Conservation (phyloP, 805 yeast species). For the Kazachstania africana region DNA sequence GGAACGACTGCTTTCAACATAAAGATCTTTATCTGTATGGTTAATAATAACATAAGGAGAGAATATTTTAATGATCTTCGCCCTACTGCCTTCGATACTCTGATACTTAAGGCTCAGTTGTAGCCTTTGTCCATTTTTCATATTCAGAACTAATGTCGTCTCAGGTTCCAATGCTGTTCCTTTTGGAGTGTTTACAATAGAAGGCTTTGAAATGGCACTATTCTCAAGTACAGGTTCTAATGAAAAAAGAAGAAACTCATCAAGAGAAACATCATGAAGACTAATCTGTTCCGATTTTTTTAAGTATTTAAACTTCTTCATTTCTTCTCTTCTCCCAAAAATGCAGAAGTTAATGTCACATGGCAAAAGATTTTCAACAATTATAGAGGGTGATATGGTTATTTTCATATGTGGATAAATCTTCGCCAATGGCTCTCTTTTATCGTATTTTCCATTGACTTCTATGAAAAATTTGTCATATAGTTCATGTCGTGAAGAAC, state of each 20-base stretch:
- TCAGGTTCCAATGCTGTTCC: conserved; percentile 49
- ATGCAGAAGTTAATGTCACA: conserved; percentile 64
- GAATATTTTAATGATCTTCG: conserved; percentile 55
- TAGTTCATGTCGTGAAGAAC: conserved; percentile 36
- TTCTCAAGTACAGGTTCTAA: conserved; percentile 44
- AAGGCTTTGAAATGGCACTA: conserved; percentile 26
- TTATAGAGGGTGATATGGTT: conserved; percentile 72
- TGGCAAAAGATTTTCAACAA: conserved; percentile 76
- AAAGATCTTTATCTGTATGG: conserved; percentile 58
- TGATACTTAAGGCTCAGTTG: conserved; percentile 55
- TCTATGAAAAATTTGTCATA: conserved; percentile 51
- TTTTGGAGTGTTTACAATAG: conserved; percentile 36
- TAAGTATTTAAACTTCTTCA: conserved; percentile 54
- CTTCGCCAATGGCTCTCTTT: conserved; percentile 56
- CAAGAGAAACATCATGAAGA: conserved; percentile 69
- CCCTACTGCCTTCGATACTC: conserved; percentile 35
- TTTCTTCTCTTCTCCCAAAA: conserved; percentile 59
- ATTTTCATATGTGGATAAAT: conserved; percentile 79
- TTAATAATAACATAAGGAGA: conserved; percentile 80
- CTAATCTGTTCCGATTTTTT: conserved; percentile 55
- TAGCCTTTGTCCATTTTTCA: conserved; percentile 56
- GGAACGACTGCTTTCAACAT: conserved; percentile 41
- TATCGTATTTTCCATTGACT: conserved; percentile 53
- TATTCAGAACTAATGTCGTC: conserved; percentile 36
- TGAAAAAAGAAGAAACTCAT: conserved; percentile 59